Evolutionary conservation across 495 filamentous ascomycete species (phyloP).

Genomic region (Pseudoneurospora amorphoporcata): DNA sequence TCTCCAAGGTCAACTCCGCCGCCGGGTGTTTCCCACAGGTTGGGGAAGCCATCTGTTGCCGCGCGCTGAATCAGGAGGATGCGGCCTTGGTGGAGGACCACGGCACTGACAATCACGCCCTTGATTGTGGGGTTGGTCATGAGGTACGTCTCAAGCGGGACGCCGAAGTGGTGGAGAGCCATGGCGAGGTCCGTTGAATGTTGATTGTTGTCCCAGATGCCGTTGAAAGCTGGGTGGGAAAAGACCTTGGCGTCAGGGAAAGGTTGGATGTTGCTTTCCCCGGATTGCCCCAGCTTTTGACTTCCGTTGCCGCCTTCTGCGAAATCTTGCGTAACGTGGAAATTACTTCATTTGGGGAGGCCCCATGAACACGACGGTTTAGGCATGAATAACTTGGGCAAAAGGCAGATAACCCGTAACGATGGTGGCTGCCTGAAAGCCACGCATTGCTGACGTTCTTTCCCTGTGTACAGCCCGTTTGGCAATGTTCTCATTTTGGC

Average conservation of each 20-base stretch:
- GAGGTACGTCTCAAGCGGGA: constrained; percentile 15
- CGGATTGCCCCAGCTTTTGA: background rate
- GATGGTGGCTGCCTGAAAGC: background rate
- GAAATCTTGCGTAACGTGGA: background rate
- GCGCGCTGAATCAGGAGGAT: constrained; percentile 40
- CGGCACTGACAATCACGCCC: constrained; percentile 21
- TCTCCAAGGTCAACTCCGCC: constrained; percentile 34
- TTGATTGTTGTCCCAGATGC: background rate
- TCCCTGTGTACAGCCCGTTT: background rate
- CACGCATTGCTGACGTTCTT: background rate
- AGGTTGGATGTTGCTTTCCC: background rate
- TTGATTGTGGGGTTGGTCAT: constrained; percentile 10
- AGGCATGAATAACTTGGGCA: background rate
- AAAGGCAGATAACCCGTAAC: background rate
- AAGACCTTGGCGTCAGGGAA: background rate
- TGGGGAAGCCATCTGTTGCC: constrained; percentile 32
- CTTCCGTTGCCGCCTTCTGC: background rate
- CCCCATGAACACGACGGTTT: background rate
- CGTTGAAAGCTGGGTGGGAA: background rate
- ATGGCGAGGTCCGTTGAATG: background rate
- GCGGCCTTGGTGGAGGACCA: constrained; percentile 19
- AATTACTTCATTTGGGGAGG: background rate
- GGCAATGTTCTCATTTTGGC: background rate
- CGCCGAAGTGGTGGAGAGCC: constrained; percentile 2
- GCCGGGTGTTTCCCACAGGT: constrained; percentile 41